A percentile compares a stretch with the other conserved stretches of the same genome.
Evolutionary conservation across 1,284 basidiomycete species (phyloP).

Genomic region (Macrocystidia cucumis): DNA sequence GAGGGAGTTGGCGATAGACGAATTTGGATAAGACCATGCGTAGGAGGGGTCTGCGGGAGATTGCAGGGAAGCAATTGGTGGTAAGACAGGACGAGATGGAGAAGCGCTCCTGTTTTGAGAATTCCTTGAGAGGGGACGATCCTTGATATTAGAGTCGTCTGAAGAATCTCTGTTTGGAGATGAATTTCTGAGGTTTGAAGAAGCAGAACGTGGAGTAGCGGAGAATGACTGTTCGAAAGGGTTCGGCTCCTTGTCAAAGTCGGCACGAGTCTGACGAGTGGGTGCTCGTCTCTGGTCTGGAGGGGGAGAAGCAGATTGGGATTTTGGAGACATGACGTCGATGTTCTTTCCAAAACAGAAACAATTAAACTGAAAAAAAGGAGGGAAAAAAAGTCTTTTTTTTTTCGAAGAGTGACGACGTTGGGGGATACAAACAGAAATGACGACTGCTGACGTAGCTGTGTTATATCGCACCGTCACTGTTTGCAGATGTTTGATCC

Average conservation of each 20-base stretch:
- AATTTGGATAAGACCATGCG: constrained; percentile 60
- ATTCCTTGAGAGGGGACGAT: constrained; percentile 29
- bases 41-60: constrained; percentile 76
- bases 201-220: constrained; percentile 40
- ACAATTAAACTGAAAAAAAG: too few relatives aligned
- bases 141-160: too few relatives aligned
- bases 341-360: too few relatives aligned
- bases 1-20: constrained; percentile 66
- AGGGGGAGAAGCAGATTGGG: constrained; percentile 9
- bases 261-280: constrained; percentile 41
- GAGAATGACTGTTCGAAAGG: constrained; percentile 95
- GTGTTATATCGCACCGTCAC: constrained; percentile 26
- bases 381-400: too few relatives aligned
- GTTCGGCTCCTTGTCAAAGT: constrained; percentile 87
- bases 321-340: constrained; percentile 14
- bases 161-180: constrained; percentile 26
- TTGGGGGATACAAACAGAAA: constrained; percentile 27
- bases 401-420: constrained; percentile 29
- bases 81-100: constrained; percentile 56
- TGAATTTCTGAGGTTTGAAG: constrained; percentile 41
- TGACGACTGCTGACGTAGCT: constrained; percentile 40
- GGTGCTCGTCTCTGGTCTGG: constrained; percentile 12
- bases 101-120: constrained; percentile 24
- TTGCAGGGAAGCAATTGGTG: constrained; percentile 80
- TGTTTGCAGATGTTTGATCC: constrained; percentile 34